Percentiles rank a stretch among this genome's conserved stretches.
Conservation (phyloP, 1,284 basidiomycete genomes). For the Ceratobasidium sp. region DNA sequence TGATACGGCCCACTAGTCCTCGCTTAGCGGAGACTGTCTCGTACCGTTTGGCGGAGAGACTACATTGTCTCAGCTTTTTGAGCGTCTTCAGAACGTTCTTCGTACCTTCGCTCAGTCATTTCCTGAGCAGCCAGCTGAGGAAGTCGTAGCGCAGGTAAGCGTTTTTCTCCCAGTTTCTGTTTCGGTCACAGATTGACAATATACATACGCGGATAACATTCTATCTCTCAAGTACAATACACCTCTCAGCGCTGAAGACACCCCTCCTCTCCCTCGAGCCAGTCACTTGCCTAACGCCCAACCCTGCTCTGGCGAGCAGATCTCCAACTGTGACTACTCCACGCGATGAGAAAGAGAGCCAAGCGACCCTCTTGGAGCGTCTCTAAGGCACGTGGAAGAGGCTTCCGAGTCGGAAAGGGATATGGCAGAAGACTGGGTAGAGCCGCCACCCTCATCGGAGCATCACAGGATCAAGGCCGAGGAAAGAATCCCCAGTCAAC, state of each 20-base stretch:
- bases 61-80: no score
- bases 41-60: no score
- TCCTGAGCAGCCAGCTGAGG: slow-evolving; percentile 80
- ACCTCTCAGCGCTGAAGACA: background rate
- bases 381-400: background rate
- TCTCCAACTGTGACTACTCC: no score
- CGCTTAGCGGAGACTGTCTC: no score
- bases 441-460: background rate
- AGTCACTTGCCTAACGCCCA: background rate
- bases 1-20: no score
- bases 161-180: slow-evolving; percentile 33
- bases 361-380: slow-evolving; percentile 12
- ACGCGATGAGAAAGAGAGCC: background rate
- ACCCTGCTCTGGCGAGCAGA: no score
- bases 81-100: slow-evolving; percentile 84
- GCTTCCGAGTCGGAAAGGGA: slow-evolving; percentile 5
- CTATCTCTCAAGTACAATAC: slow-evolving; percentile 53
- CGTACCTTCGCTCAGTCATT: slow-evolving; percentile 86
- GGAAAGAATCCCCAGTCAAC: background rate
- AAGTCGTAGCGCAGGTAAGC: slow-evolving; percentile 78
- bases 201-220: slow-evolving; percentile 58
- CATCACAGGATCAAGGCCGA: background rate
- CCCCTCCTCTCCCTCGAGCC: background rate
- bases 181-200: slow-evolving; percentile 52
- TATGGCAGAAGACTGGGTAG: slow-evolving; percentile 1